A percentile compares a stretch with the other conserved stretches of the same genome.
Evolutionary conservation across 2,329 filamentous ascomycete genomes (phyloP).

Genomic region (Graphium sp.): DNA sequence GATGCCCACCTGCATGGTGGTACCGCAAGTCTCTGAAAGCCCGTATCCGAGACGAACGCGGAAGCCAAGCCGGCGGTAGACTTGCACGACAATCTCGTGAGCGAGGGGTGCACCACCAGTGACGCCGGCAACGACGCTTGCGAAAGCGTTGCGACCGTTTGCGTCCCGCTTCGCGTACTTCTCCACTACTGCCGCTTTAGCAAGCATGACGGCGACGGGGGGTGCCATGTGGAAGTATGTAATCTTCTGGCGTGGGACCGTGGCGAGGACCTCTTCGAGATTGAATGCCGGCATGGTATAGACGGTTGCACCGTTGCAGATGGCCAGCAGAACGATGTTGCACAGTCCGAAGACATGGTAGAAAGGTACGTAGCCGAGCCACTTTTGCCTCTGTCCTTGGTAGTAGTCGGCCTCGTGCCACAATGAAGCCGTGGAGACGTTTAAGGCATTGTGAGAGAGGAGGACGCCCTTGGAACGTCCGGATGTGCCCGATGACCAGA

Average conservation of each 20-base stretch:
- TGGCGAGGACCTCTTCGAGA: slow-evolving; percentile 44
- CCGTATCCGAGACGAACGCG: slow-evolving; percentile 47
- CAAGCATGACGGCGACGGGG: slow-evolving; percentile 51
- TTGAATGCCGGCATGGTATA: slow-evolving; percentile 59
- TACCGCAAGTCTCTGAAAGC: slow-evolving; percentile 57
- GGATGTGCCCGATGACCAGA: slow-evolving; percentile 45
- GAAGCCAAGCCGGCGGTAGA: slow-evolving; percentile 41
- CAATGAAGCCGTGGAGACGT: slow-evolving; percentile 36
- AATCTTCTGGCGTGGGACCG: slow-evolving; percentile 44
- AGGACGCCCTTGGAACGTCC: slow-evolving; percentile 62
- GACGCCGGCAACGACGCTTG: slow-evolving; percentile 30
- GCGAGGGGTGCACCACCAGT: slow-evolving; percentile 50
- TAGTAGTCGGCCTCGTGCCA: slow-evolving; percentile 30
- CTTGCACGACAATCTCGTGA: slow-evolving; percentile 35
- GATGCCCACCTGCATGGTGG: slow-evolving; percentile 41
- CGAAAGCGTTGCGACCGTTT: slow-evolving; percentile 33
- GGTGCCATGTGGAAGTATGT: slow-evolving; percentile 51
- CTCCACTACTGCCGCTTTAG: slow-evolving; percentile 52
- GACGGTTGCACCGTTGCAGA: slow-evolving; percentile 33
- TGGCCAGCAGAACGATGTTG: slow-evolving; percentile 41
- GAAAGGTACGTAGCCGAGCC: slow-evolving; percentile 53
- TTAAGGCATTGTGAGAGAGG: slow-evolving; percentile 49
- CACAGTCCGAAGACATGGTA: slow-evolving; percentile 46
- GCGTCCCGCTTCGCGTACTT: slow-evolving; percentile 31
- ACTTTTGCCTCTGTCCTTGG: slow-evolving; percentile 18